These are phyloP conservation scores for Myriosclerotinia duriaeana DNA, from an alignment of 2,329 filamentous ascomycete genomes.

Conservation along the genomic window DNA sequence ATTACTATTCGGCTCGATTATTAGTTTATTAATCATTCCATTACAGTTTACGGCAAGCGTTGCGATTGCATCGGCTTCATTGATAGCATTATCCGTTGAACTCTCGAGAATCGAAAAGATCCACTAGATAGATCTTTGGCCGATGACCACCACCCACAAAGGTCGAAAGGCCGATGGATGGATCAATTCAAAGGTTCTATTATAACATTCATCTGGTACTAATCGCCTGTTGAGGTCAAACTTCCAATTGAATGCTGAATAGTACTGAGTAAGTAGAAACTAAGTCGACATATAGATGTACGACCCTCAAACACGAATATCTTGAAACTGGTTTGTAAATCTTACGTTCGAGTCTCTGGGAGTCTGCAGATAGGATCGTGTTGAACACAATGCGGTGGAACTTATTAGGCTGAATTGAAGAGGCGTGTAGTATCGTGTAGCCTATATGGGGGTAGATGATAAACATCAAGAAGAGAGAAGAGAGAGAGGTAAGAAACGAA, in stretches of 20 bases:
- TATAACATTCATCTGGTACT: no score
- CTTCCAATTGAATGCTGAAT: neutral
- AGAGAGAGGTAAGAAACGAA: neutral
- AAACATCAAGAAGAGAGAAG: neutral
- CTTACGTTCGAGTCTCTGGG: neutral
- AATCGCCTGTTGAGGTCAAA: neutral
- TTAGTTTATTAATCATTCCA: neutral
- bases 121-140: neutral
- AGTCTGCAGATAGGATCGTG: neutral
- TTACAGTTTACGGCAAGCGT: neutral
- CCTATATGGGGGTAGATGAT: neutral
- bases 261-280: neutral
- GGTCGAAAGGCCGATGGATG: no score
- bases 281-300: neutral
- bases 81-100: no score
- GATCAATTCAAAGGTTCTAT: no score
- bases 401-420: constrained; percentile 8
- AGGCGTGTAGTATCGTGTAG: neutral
- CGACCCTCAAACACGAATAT: neutral
- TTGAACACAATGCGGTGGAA: neutral
- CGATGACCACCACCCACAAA: no score
- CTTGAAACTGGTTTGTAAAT: neutral
- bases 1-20: neutral
- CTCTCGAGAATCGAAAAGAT: neutral
- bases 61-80: no score